These are phyloP conservation scores for Moniliella sp. DNA, from an alignment of 1,284 basidiomycete species.

Conservation along the genomic window DNA sequence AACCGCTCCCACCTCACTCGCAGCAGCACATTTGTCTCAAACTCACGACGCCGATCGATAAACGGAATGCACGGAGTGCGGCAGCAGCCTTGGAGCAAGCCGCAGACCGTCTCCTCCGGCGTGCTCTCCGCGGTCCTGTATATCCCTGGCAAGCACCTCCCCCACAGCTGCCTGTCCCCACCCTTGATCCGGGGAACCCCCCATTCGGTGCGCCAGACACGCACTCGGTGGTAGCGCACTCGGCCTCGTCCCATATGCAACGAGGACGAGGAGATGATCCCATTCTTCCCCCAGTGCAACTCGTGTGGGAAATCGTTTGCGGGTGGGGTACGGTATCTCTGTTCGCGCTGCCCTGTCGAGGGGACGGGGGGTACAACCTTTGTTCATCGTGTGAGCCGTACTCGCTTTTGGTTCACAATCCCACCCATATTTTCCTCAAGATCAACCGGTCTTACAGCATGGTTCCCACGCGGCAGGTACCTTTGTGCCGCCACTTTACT, in stretches of 20 bases:
- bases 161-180: no score
- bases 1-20: background rate
- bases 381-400: conserved; percentile 4
- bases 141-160: no score
- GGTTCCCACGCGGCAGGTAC: no score
- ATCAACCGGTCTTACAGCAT: conserved; percentile 1
- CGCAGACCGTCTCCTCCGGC: background rate
- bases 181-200: no score
- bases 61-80: background rate
- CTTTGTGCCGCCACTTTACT: no score
- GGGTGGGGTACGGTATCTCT: conserved; percentile 3
- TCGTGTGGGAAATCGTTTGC: conserved; percentile 1
- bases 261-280: no score
- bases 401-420: conserved; percentile 5
- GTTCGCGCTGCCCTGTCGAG: conserved; percentile 5
- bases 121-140: no score
- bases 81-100: background rate
- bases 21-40: background rate
- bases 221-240: no score
- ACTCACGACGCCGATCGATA: conserved; percentile 1
- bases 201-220: no score
- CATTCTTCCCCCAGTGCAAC: background rate
- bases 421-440: conserved; percentile 9
- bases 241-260: no score
- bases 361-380: conserved; percentile 4